These are phyloP conservation scores for Hypoxylon sp. DNA, from an alignment of 2,329 filamentous ascomycete genomes.

Conservation along the genomic window DNA sequence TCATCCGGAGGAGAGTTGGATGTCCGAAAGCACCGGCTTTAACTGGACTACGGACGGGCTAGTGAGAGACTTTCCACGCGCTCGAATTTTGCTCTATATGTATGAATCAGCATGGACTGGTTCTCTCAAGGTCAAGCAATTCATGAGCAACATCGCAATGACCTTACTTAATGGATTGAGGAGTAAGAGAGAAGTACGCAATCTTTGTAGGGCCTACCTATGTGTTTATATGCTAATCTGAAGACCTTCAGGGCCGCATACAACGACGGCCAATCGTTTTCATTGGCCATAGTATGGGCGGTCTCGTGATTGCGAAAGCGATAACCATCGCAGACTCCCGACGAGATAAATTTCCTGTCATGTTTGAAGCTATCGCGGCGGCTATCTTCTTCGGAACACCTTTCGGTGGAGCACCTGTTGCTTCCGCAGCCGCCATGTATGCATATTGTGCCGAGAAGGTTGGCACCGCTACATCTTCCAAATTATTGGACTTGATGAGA, in stretches of 20 bases:
- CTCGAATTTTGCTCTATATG: conserved; percentile 59
- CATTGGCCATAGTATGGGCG: conserved; percentile 62
- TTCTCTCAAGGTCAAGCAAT: conserved; percentile 59
- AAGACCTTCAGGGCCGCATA: conserved; percentile 42
- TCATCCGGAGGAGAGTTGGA: conserved; percentile 59
- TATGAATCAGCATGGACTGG: conserved; percentile 61
- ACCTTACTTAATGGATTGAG: conserved; percentile 56
- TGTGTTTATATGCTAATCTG: conserved; percentile 14
- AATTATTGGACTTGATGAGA: conserved; percentile 59
- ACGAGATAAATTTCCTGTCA: conserved; percentile 55
- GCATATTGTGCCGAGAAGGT: conserved; percentile 55
- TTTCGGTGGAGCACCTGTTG: conserved; percentile 57
- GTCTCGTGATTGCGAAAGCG: conserved; percentile 61
- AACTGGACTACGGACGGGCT: conserved; percentile 61
- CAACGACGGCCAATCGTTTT: conserved; percentile 59
- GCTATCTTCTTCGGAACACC: conserved; percentile 61
- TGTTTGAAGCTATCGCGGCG: conserved; percentile 60
- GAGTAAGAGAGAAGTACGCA: conserved; percentile 55
- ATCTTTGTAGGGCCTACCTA: background rate
- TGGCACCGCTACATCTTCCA: conserved; percentile 54
- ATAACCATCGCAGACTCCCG: conserved; percentile 55
- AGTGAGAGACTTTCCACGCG: conserved; percentile 58
- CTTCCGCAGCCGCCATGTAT: conserved; percentile 58
- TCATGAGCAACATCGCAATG: conserved; percentile 58
- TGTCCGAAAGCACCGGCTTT: conserved; percentile 56